These are phyloP conservation scores for Spathaspora sp. DNA, from an alignment of 1,139 yeast species.

Conservation along the genomic window DNA sequence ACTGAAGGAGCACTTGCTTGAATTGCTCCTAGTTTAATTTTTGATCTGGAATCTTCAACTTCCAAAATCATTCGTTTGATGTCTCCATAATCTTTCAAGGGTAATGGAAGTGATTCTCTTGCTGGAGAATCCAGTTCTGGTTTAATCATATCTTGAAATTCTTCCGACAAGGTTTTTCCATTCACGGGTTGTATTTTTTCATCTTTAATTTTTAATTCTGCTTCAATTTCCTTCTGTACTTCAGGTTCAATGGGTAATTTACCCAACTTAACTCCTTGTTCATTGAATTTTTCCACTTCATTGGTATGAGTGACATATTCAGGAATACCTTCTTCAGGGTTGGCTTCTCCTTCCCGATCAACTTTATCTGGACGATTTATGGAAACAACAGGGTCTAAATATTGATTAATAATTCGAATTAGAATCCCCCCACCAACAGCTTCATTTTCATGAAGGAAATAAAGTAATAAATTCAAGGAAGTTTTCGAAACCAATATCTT, in stretches of 20 bases:
- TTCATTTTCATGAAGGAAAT: constrained; percentile 89
- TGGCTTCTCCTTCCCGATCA: constrained; percentile 47
- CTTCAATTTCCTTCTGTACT: constrained; percentile 78
- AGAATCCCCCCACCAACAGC: constrained; percentile 88
- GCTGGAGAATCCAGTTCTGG: constrained; percentile 68
- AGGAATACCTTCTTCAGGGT: constrained; percentile 65
- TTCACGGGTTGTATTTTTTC: constrained; percentile 43
- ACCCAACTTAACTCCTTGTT: constrained; percentile 77
- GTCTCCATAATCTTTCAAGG: constrained; percentile 77
- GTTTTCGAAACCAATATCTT: constrained; percentile 78
- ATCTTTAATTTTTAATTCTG: constrained; percentile 78
- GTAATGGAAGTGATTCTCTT: constrained; percentile 77
- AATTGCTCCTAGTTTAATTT: constrained; percentile 56
- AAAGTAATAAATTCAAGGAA: constrained; percentile 76
- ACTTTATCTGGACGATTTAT: constrained; percentile 47
- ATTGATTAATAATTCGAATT: constrained; percentile 82
- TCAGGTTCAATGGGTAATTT: constrained; percentile 84
- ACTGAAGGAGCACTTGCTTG: constrained; percentile 91
- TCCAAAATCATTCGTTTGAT: constrained; percentile 73
- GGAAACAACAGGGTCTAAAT: constrained; percentile 67
- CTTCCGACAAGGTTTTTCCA: constrained; percentile 46
- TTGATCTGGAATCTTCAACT: constrained; percentile 79
- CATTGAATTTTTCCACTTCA: constrained; percentile 60
- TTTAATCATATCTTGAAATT: constrained; percentile 49
- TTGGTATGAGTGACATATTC: constrained; percentile 51